Evolutionary conservation across 305 asterid species (phyloP).

Genomic region (Petunia hybrid): DNA sequence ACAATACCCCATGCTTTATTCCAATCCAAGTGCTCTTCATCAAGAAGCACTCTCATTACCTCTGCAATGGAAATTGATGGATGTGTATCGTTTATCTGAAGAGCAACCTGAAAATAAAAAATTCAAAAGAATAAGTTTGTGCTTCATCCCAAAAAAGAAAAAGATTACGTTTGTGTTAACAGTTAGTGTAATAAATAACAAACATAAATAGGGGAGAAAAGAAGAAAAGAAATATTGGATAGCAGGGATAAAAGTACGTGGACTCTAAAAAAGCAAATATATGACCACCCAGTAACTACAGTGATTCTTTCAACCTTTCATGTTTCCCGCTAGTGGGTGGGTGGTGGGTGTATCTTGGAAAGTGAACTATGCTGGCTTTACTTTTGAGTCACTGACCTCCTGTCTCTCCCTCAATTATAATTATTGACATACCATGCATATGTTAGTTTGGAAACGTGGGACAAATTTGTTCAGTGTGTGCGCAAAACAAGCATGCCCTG

Average conservation of each 20-base stretch:
- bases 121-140: slow-evolving; percentile 19
- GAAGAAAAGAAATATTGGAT: background rate
- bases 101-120: slow-evolving; percentile 50
- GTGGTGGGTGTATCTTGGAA: no score
- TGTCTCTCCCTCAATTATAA: no score
- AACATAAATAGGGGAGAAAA: background rate
- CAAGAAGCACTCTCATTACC: slow-evolving; percentile 58
- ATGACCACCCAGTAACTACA: no score
- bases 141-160: background rate
- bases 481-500: background rate
- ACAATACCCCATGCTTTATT: slow-evolving; percentile 54
- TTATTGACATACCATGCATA: no score
- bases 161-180: background rate
- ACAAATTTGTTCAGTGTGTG: background rate
- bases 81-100: slow-evolving; percentile 63
- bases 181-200: background rate
- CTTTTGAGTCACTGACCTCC: no score
- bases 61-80: slow-evolving; percentile 52
- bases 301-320: no score
- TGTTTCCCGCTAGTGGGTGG: no score
- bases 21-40: slow-evolving; percentile 56
- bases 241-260: background rate
- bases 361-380: no score
- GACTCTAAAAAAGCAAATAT: no score
- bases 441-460: background rate